phyloP scores from a whole-genome alignment of 1,139 yeast species.

The Candida sanyaensis region DNA sequence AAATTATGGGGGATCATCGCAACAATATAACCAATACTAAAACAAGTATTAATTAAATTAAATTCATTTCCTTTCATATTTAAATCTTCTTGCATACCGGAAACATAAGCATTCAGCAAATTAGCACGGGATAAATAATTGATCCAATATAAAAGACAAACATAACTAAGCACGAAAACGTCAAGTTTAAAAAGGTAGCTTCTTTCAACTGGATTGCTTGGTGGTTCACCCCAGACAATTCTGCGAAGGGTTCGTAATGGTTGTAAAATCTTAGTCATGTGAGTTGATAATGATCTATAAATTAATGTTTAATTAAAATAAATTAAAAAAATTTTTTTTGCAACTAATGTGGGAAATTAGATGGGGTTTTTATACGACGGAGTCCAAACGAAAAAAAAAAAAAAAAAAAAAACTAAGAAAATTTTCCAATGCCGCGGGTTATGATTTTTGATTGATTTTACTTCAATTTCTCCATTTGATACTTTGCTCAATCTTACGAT shows the following conservation, averaged over 20 bases:
- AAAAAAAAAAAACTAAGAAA: too few species aligned
- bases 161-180: constrained; percentile 56
- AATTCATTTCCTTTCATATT: constrained; percentile 49
- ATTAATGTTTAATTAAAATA: too few species aligned
- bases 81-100: constrained; percentile 60
- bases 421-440: too few species aligned
- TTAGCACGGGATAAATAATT: constrained; percentile 49
- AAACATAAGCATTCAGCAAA: constrained; percentile 58
- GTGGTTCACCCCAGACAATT: constrained; percentile 40
- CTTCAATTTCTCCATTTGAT: too few species aligned
- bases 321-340: too few species aligned
- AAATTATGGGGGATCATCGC: constrained; percentile 60
- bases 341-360: too few species aligned
- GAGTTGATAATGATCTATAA: too few species aligned
- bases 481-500: too few species aligned
- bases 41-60: constrained; percentile 54
- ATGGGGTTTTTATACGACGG: too few species aligned
- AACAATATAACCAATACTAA: constrained; percentile 60
- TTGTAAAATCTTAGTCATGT: constrained; percentile 1
- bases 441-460: too few species aligned
- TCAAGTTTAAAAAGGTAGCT: constrained; percentile 51
- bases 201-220: constrained; percentile 39
- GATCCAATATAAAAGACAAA: constrained; percentile 57
- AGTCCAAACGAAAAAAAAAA: too few species aligned
- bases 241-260: not conserved